A percentile compares a stretch with the other conserved stretches of the same genome.
Conservation (phyloP, 371 early-diverging fungal genomes). For the Catenaria anguillulae region DNA sequence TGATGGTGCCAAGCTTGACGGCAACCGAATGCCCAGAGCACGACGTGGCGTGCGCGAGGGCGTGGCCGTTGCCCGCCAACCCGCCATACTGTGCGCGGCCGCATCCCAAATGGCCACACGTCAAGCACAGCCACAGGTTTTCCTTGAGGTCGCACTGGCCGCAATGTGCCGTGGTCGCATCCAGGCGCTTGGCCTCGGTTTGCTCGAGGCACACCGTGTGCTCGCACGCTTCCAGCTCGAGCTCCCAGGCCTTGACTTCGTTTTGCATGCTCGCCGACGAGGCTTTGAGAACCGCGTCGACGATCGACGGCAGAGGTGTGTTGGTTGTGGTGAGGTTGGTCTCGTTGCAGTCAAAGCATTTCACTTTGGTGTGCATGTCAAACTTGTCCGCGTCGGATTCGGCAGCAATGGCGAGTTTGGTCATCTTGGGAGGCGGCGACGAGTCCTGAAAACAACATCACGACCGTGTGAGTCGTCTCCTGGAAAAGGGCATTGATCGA, state of each 20-base stretch:
- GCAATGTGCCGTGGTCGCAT: slow-evolving; percentile 50
- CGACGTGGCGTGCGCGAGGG: slow-evolving; percentile 63
- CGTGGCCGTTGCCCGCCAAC: slow-evolving; percentile 98
- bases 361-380: slow-evolving; percentile 42
- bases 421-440: slow-evolving; percentile 63
- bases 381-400: slow-evolving; percentile 53
- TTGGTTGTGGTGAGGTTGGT: slow-evolving; percentile 14
- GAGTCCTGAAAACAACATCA: no score
- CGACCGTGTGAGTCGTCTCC: no score
- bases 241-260: slow-evolving; percentile 86
- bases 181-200: slow-evolving; percentile 14
- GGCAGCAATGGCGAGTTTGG: slow-evolving; percentile 68
- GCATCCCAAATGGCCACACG: slow-evolving; percentile 47
- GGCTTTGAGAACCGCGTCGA: slow-evolving; percentile 33
- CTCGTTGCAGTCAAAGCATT: slow-evolving; percentile 52
- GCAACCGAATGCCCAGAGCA: slow-evolving; percentile 66
- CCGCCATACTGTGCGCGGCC: slow-evolving; percentile 86
- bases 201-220: slow-evolving; percentile 67
- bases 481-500: neutral
- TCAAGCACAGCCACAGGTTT: slow-evolving; percentile 52
- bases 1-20: slow-evolving; percentile 89
- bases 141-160: slow-evolving; percentile 67
- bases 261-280: slow-evolving; percentile 67
- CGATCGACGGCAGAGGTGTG: neutral
- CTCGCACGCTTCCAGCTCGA: slow-evolving; percentile 61